These are phyloP conservation scores for Yarrowia osloensis DNA, from an alignment of 805 yeast species.

Conservation along the genomic window DNA sequence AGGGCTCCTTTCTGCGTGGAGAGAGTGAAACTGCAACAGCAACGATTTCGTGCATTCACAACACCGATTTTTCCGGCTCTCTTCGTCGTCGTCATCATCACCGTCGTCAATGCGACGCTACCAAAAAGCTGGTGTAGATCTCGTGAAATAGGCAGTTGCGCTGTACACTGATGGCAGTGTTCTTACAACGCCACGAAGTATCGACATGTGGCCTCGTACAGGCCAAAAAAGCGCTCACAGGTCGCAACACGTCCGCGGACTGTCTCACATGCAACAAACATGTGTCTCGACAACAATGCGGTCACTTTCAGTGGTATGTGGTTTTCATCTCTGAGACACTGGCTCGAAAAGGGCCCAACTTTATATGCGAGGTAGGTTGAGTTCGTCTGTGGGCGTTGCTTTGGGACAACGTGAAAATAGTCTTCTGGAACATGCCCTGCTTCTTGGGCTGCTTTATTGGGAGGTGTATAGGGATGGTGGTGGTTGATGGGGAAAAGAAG, in stretches of 20 bases:
- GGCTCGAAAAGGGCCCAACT: too few relatives aligned
- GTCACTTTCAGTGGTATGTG: neutral
- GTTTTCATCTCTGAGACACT: neutral
- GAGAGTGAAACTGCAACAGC: neutral
- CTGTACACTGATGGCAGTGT: too few relatives aligned
- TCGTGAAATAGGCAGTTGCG: neutral
- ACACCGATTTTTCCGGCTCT: neutral
- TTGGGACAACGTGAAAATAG: neutral
- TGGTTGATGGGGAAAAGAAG: too few relatives aligned
- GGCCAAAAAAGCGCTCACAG: too few relatives aligned
- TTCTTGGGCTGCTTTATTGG: neutral
- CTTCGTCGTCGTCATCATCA: neutral
- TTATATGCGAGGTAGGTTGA: neutral
- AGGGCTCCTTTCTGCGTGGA: neutral
- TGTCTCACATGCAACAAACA: neutral
- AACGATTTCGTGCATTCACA: neutral
- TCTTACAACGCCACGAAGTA: too few relatives aligned
- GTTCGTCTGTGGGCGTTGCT: neutral
- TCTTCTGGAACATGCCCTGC: neutral
- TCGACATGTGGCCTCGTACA: too few relatives aligned
- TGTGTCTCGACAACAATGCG: neutral
- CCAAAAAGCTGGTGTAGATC: constrained; percentile 4
- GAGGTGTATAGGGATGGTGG: neutral
- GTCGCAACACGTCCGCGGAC: neutral
- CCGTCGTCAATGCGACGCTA: neutral